Evolutionary conservation across 768 basidiomycete species (phyloP), one percentile per base, ranked within the genome.

Genomic region (Hydnomerulius pinastri): DNA sequence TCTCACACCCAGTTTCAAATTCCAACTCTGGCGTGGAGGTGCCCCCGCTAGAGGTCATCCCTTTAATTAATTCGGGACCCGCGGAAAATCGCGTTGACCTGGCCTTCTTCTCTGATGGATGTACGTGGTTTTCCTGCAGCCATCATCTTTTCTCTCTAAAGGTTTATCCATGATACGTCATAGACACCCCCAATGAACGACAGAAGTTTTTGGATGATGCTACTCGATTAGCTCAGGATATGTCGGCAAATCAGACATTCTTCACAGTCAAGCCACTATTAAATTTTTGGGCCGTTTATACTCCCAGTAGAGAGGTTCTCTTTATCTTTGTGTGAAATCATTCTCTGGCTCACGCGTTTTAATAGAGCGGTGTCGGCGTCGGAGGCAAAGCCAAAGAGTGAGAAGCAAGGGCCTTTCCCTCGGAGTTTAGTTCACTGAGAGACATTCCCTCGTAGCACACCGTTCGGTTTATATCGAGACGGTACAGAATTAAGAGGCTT

Each of bases 231-330:
- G 89, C 86, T 0, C 62, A 77, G 38, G 89, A 88, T 60, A 73
- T 91, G 28, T 83, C 88, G 2, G 68, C 76, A 24, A 89, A 89
- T 59, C 84, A 87, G 55, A 90, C 89, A 0, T 90, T 90, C 64
- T 76, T 84, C 53, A 83, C 86, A 0, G 87, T 92, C 17, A 80
- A 79, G 57, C 87, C 87, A 3, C 70, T 90, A 39, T 68, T 91
- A 55, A 91, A 90, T 61, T 88, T 90, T 56, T 92, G 87, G 86
- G 88, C 85, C 5, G 86, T 85, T 0, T 90, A 88, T 56, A 73
- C 85, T 17, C 82, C 89, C 1, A 90, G 89, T 63, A 76, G 76
- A 52, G 86, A 90, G 75, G 90, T 86, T 37, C 32, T 23, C 18
- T 4, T 3, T 48, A 17, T n/a, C 24, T 33, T 28, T 50, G 15